phyloP scores from a whole-genome alignment of 306 rosid genomes.

The Medicago ruthenica region DNA sequence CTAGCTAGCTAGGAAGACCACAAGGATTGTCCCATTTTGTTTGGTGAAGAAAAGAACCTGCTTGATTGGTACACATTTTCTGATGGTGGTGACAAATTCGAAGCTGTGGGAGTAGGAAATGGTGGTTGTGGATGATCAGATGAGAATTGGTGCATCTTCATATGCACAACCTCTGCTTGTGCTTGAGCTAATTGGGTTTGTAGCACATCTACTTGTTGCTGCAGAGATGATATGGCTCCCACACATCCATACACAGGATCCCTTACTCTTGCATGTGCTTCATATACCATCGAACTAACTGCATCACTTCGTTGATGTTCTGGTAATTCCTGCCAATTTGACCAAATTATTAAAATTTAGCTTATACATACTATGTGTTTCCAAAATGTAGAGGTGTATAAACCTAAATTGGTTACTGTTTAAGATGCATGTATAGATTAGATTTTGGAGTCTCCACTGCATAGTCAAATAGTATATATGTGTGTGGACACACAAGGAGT shows the following conservation, averaged over 20 bases:
- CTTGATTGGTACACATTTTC: constrained; percentile 28
- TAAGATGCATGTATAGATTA: background rate
- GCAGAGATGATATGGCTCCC: constrained; percentile 91
- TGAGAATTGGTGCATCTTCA: constrained; percentile 61
- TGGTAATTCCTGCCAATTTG: constrained; percentile 67
- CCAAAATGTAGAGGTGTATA: background rate
- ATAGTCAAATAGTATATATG: no score
- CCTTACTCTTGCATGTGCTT: constrained; percentile 92
- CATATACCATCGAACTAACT: constrained; percentile 95
- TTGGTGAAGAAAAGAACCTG: constrained; percentile 34
- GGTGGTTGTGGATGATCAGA: constrained; percentile 6
- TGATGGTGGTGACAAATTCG: background rate
- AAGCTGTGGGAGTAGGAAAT: constrained; percentile 10
- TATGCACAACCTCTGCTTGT: constrained; percentile 79
- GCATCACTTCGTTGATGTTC: constrained; percentile 92
- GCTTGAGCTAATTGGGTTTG: constrained; percentile 84
- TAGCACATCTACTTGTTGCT: constrained; percentile 78
- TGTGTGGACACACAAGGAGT: no score
- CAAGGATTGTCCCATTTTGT: constrained; percentile 69
- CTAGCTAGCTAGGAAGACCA: constrained; percentile 67
- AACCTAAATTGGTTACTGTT: background rate
- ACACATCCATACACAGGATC: constrained; percentile 96
- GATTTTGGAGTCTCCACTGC: no score
- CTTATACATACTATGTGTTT: no score
- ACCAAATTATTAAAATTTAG: background rate